Percentiles rank a stretch among this genome's conserved stretches.
phyloP scores from a whole-genome alignment of 495 filamentous ascomycete genomes.

The Lichenothelia convexa region DNA sequence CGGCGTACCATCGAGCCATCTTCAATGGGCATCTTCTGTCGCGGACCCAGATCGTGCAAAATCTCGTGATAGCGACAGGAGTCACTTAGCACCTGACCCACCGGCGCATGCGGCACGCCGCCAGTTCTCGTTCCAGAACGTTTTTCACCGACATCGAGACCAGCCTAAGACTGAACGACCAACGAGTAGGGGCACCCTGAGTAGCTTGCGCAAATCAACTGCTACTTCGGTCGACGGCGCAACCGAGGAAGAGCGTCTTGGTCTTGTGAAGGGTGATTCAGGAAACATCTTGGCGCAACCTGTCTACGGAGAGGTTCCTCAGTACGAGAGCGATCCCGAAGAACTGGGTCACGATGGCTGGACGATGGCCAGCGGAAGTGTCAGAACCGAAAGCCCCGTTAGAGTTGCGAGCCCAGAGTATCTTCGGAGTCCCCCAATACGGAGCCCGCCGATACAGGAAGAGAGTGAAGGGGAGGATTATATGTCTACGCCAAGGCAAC shows the following conservation, averaged over 20 bases:
- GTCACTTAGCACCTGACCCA: constrained; percentile 31
- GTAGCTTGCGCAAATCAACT: constrained; percentile 27
- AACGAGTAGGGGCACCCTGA: constrained; percentile 21
- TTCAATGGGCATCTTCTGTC: constrained; percentile 25
- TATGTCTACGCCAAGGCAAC: too few relatives aligned
- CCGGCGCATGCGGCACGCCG: constrained; percentile 32
- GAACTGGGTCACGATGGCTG: too few relatives aligned
- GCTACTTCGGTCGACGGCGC: constrained; percentile 24
- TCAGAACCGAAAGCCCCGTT: too few relatives aligned
- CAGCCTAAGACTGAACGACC: constrained; percentile 10
- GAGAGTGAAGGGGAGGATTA: too few relatives aligned
- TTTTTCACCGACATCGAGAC: constrained; percentile 34
- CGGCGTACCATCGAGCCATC: constrained; percentile 26
- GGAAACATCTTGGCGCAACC: constrained; percentile 20
- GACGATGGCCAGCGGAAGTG: too few relatives aligned
- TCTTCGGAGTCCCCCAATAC: too few relatives aligned
- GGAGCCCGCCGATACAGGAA: too few relatives aligned
- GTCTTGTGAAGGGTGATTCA: constrained; percentile 67
- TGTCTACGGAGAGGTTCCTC: constrained; percentile 10
- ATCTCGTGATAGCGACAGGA: constrained; percentile 15
- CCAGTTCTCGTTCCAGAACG: constrained; percentile 82
- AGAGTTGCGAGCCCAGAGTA: too few relatives aligned
- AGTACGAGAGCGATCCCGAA: constrained; percentile 3
- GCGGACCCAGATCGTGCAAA: constrained; percentile 11
- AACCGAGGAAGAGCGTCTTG: constrained; percentile 79